Conservation (phyloP, 164 flowering plant species). For the Paratinospora sagittata region DNA sequence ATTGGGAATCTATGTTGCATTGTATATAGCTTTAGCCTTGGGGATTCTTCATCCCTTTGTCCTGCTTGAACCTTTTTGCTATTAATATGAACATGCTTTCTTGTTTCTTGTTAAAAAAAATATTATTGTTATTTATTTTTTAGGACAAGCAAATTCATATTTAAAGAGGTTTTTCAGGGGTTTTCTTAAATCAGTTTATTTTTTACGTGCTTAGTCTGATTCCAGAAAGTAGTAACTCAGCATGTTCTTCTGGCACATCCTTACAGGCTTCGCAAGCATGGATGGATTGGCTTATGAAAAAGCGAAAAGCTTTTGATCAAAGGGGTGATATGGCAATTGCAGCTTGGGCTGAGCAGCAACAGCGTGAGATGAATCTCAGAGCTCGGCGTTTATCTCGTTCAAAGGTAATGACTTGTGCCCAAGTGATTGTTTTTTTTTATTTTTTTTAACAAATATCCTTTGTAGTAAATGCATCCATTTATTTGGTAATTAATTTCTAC, state of each 20-base stretch:
- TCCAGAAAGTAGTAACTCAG: not conserved
- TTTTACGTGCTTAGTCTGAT: not conserved
- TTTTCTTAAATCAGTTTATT: too few relatives aligned
- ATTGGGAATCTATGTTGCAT: too few relatives aligned
- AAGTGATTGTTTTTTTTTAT: not conserved
- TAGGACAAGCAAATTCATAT: too few relatives aligned
- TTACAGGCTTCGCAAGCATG: conserved; percentile 95
- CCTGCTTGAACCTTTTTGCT: too few relatives aligned
- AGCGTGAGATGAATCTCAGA: conserved; percentile 75
- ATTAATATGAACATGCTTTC: too few relatives aligned
- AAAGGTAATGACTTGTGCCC: conserved; percentile 47
- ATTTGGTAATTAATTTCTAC: not conserved
- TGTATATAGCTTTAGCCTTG: too few relatives aligned
- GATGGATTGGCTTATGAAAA: conserved; percentile 96
- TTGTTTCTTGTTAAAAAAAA: too few relatives aligned
- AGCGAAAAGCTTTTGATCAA: conserved; percentile 93
- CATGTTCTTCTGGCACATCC: not conserved
- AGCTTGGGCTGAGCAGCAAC: conserved; percentile 99
- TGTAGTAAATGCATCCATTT: not conserved
- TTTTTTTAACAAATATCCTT: not conserved
- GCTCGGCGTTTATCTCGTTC: conserved; percentile 85
- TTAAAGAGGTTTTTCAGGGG: not conserved
- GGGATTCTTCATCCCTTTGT: too few relatives aligned
- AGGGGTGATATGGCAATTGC: conserved; percentile 97
- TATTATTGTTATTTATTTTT: too few relatives aligned